Evolutionary conservation across 805 yeast genomes (phyloP), one percentile per base, ranked within the genome.

Genomic region (Yamadazyma insecticola): DNA sequence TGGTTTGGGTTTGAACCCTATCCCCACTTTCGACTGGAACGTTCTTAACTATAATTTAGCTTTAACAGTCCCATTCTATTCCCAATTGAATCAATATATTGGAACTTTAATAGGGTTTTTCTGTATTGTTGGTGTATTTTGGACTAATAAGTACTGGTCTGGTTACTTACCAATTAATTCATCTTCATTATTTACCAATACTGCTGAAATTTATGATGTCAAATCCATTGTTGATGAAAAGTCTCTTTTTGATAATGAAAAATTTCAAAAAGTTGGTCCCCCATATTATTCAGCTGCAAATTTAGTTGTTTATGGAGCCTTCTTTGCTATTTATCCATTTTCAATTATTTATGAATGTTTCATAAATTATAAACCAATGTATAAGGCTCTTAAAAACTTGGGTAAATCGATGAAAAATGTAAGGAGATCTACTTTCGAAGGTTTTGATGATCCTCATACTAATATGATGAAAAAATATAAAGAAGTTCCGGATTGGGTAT

Each of bases 1-100:
- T 21, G 79, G 79, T 10, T 39, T 76, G 16, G 81, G 80, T 9
- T 36, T 74, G 28, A 75, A 74, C 46, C 80, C 80, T 8, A 45
- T 71, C 26, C 53, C 79, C 6, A 60, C 76, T 1, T 65, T 76
- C 47, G 82, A 76, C 29, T 75, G 79, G 55, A 73, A 72, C 50
- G 50, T 66, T 22, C 41, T 64, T n/a, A 44, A 52, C 23, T 51
- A 39, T 22, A 47, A 48, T 23, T 31, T 41, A 4, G 47, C 61
- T 14, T 57, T 76, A 50, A 48, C 66, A 6, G 35, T 59, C 10
- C 83, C 82, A 13, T 62, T 64, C 31, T 70, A 53, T 39, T 28
- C 45, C 11, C 42, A 43, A 13, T 30, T 43, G 13, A 49, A 44
- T 32, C 37, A 33, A 16, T 45, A 41, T 26, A 22, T 46, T 31